These are phyloP conservation scores for Yamadazyma dendronema DNA, from an alignment of 1,139 yeast species.

Conservation along the genomic window DNA sequence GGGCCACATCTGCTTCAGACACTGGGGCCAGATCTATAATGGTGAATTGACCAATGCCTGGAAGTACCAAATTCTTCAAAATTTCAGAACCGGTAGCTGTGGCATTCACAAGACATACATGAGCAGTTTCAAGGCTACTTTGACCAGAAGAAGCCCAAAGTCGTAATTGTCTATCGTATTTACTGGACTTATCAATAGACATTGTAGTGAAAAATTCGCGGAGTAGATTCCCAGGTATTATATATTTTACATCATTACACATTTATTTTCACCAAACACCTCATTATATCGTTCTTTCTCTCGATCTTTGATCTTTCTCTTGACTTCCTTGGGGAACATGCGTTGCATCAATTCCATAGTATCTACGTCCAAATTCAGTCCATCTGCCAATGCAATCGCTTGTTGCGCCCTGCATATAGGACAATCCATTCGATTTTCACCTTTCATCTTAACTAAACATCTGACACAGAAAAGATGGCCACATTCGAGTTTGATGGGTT, in stretches of 20 bases:
- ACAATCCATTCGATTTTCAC: conserved; percentile 56
- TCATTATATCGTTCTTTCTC: conserved; percentile 51
- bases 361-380: conserved; percentile 56
- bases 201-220: not conserved
- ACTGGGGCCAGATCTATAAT: conserved; percentile 52
- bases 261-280: conserved; percentile 25
- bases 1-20: conserved; percentile 42
- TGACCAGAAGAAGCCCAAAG: conserved; percentile 88
- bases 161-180: conserved; percentile 85
- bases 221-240: too few species aligned
- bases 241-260: conserved; percentile 22
- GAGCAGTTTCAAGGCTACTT: conserved; percentile 52
- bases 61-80: conserved; percentile 74
- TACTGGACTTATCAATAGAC: conserved; percentile 18
- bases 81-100: conserved; percentile 65
- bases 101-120: conserved; percentile 62
- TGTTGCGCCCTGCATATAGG: conserved; percentile 60
- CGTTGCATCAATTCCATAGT: conserved; percentile 52
- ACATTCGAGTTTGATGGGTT: conserved; percentile 64
- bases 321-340: conserved; percentile 67
- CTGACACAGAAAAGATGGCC: conserved; percentile 70
- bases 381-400: conserved; percentile 59
- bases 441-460: conserved; percentile 65
- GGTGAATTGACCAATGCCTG: conserved; percentile 73
- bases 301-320: conserved; percentile 57